Evolutionary conservation across 768 basidiomycete species (phyloP).

Genomic region (Podaxis sp.): DNA sequence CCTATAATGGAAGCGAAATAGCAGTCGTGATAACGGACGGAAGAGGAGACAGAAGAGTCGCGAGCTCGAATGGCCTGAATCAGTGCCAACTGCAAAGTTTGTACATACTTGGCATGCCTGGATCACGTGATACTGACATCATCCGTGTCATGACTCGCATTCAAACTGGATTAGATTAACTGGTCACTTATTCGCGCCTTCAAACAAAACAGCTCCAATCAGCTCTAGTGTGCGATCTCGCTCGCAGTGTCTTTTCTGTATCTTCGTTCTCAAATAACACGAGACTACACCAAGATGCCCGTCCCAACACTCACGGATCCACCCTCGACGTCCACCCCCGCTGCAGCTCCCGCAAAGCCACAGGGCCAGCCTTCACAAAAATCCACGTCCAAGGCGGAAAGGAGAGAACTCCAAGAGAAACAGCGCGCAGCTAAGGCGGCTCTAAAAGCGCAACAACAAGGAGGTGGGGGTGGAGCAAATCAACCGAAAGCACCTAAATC

Average conservation of each 20-base stretch:
- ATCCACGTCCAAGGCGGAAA: slow-evolving; percentile 75
- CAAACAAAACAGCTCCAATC: too few relatives aligned
- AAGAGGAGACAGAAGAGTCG: background rate
- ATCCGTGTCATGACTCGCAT: background rate
- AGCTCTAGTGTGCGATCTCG: background rate
- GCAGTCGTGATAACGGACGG: background rate
- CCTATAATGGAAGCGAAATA: background rate
- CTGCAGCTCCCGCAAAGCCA: slow-evolving; percentile 13
- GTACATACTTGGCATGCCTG: background rate
- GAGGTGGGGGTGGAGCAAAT: slow-evolving; percentile 13
- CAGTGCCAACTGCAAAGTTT: slow-evolving; percentile 5
- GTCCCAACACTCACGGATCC: slow-evolving; percentile 27
- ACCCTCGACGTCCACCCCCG: slow-evolving; percentile 17
- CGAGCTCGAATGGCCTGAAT: background rate
- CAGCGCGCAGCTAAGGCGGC: slow-evolving; percentile 74
- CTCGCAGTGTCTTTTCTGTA: background rate
- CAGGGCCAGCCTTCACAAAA: slow-evolving; percentile 51
- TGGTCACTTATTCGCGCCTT: too few relatives aligned
- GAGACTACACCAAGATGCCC: slow-evolving; percentile 23
- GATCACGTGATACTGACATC: slow-evolving; percentile 8
- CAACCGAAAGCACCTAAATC: slow-evolving; percentile 22
- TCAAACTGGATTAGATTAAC: background rate
- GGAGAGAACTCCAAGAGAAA: slow-evolving; percentile 73
- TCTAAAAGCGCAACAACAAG: slow-evolving; percentile 29
- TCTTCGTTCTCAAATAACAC: background rate